These are phyloP conservation scores for Angophora floribunda DNA, from an alignment of 345 rosid genomes.

Conservation along the genomic window DNA sequence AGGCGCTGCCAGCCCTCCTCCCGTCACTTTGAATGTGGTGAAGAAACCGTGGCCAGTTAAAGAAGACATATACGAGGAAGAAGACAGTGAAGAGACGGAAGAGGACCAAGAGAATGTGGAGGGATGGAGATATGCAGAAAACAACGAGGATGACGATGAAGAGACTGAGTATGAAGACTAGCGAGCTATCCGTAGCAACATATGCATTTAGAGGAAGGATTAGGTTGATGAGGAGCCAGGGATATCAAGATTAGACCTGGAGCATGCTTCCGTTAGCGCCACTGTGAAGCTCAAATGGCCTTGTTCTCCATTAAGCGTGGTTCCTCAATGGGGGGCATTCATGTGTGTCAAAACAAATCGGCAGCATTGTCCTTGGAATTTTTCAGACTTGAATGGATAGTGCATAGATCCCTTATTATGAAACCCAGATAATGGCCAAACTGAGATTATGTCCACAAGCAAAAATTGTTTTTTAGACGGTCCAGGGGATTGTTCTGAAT, in stretches of 20 bases:
- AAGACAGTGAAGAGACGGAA: conserved; percentile 87
- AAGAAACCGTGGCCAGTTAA: conserved; percentile 58
- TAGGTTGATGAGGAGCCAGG: not conserved
- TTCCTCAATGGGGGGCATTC: not conserved
- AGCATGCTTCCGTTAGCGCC: not conserved
- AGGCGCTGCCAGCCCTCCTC: conserved; percentile 49
- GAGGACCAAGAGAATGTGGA: conserved; percentile 73
- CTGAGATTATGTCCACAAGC: not conserved
- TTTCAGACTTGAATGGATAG: not conserved
- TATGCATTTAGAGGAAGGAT: not conserved
- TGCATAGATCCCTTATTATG: not conserved
- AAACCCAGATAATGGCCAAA: not conserved
- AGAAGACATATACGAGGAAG: conserved; percentile 53
- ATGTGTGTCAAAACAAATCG: not conserved
- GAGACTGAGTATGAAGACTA: conserved; percentile 89
- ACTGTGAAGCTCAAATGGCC: not conserved
- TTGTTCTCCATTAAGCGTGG: not conserved
- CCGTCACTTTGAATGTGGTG: conserved; percentile 26
- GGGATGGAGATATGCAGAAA: conserved; percentile 69
- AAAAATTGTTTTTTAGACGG: not conserved
- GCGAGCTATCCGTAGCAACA: not conserved
- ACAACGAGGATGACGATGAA: conserved; percentile 77
- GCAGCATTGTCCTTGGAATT: not conserved
- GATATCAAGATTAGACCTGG: not conserved
- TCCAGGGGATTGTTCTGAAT: not conserved